Conservation (phyloP, 1,139 yeast species). For the Nadsonia commutata region DNA sequence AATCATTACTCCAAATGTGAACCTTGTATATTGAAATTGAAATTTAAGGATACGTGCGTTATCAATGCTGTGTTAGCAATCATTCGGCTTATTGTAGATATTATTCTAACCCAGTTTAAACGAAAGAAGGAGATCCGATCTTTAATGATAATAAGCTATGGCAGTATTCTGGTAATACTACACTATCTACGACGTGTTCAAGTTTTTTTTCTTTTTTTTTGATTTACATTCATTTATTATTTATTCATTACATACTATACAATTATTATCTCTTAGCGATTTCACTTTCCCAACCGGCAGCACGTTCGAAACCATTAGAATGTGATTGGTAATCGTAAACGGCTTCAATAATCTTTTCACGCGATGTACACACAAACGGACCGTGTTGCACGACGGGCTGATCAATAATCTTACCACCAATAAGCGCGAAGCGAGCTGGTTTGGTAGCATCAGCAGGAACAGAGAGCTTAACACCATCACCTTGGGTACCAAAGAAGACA, state of each 20-base stretch:
- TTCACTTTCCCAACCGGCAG: constrained; percentile 52
- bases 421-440: constrained; percentile 42
- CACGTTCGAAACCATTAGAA: constrained; percentile 59
- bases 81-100: no score
- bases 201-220: not conserved
- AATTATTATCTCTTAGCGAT: constrained; percentile 34
- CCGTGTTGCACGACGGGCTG: constrained; percentile 82
- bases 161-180: constrained; percentile 2
- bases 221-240: not conserved
- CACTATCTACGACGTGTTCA: constrained; percentile 1
- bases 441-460: constrained; percentile 14
- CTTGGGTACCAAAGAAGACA: constrained; percentile 26
- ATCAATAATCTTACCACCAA: constrained; percentile 66
- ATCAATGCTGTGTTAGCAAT: no score
- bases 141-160: no score
- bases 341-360: constrained; percentile 49
- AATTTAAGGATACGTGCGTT: no score
- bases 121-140: no score
- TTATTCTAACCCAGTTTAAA: no score
- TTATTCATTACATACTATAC: constrained; percentile 1
- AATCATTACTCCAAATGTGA: no score
- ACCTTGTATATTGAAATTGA: no score
- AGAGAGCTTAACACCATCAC: constrained; percentile 15
- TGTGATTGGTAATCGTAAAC: constrained; percentile 56
- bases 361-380: constrained; percentile 66